Conservation (phyloP, 768 basidiomycete genomes). For the Hygrocybe punicea region DNA sequence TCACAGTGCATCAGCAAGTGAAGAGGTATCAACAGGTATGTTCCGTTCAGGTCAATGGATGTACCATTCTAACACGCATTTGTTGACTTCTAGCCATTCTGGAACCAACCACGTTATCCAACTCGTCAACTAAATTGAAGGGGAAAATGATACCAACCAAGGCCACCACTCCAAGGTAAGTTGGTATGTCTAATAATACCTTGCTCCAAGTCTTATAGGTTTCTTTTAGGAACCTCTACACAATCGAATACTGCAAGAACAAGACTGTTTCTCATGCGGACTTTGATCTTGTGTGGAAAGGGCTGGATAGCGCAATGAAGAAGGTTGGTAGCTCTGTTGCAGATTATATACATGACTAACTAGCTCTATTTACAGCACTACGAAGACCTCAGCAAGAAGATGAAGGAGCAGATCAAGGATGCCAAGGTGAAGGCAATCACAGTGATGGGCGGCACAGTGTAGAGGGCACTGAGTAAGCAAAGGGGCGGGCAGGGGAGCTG, state of each 20-base stretch:
- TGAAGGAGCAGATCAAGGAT: background rate
- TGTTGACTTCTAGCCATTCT: no score
- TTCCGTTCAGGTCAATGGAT: no score
- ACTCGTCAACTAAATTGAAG: background rate
- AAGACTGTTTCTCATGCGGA: background rate
- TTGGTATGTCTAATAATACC: background rate
- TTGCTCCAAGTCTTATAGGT: background rate
- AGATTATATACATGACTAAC: background rate
- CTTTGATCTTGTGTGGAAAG: background rate
- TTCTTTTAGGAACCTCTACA: background rate
- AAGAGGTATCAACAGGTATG: no score
- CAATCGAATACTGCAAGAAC: background rate
- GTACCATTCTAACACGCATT: no score
- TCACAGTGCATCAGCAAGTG: no score
- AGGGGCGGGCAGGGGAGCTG: no score
- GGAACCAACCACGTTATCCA: no score
- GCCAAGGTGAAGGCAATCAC: background rate
- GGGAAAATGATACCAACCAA: background rate
- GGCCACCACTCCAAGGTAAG: background rate
- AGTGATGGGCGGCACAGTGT: no score
- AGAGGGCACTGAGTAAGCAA: no score
- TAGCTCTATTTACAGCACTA: background rate
- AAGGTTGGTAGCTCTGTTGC: background rate
- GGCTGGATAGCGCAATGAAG: background rate
- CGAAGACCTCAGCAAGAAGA: background rate